Conservation (phyloP, 1,284 basidiomycete genomes). For the Anthracocystis panici-leucophaei region DNA sequence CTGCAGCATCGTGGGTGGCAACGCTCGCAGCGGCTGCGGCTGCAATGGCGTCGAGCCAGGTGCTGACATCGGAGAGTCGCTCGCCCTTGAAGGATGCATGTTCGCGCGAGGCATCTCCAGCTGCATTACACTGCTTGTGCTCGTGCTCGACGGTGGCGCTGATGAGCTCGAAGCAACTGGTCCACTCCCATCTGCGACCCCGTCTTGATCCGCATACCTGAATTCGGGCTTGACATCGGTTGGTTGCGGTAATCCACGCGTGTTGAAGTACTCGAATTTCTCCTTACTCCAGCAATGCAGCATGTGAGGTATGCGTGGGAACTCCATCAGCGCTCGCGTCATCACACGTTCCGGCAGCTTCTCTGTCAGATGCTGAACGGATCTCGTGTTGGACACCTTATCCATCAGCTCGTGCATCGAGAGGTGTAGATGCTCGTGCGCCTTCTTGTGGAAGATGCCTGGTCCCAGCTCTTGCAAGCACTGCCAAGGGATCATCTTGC, state of each 20-base stretch:
- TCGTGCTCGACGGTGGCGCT: constrained; percentile 3
- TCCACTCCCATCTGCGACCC: not conserved
- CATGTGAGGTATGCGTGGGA: constrained; percentile 45
- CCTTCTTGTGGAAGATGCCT: constrained; percentile 25
- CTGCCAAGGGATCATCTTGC: constrained; percentile 39
- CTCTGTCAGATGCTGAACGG: constrained; percentile 16
- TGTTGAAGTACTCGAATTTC: constrained; percentile 26
- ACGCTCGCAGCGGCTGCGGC: too few species aligned
- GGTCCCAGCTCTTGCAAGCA: constrained; percentile 36
- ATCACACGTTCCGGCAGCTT: constrained; percentile 28
- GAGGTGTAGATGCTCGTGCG: constrained; percentile 14
- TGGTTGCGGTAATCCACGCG: constrained; percentile 20
- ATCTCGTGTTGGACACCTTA: constrained; percentile 16
- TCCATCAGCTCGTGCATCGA: constrained; percentile 39
- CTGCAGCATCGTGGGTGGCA: not conserved
- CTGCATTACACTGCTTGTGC: not conserved
- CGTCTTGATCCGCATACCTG: constrained; percentile 21
- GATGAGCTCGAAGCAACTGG: not conserved
- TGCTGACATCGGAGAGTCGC: constrained; percentile 6
- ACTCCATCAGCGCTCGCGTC: constrained; percentile 41
- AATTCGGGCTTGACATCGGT: constrained; percentile 40
- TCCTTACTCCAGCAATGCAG: constrained; percentile 37
- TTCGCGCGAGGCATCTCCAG: not conserved
- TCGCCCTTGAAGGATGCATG: not conserved
- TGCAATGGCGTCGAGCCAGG: constrained; percentile 1